Base-by-base conservation (phyloP, 768 basidiomycete genomes). In the Lenzites betulinus region DNA sequence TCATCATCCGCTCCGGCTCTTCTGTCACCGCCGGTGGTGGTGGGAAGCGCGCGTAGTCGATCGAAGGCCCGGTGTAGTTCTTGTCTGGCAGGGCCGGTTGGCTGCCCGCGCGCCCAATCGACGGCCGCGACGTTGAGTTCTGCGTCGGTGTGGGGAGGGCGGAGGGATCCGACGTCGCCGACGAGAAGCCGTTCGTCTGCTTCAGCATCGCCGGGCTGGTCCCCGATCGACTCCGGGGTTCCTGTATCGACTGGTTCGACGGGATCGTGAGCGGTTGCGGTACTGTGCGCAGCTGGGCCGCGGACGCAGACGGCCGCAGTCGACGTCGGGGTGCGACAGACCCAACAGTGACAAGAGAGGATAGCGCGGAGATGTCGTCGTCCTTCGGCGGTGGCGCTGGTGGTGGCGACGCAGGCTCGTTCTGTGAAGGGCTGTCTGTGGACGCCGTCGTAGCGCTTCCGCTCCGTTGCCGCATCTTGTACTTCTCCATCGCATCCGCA, bases 401-500 rank as follows among this genome's bases (percentile, higher is more conserved):
- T 49, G 82, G 82, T 39, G 82, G 67, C 13, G 77, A 79, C 35
- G 60, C 66, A 48, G 78, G 78, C 23, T 82, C 84, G 69, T 82
- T 84, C 68, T 85, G 83, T 7, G 88, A 89, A 70, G 77, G 84
- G 64, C 80, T 84, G 66, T 91, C 89, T 15, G 88, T 88, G 1
- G 89, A 90, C 20, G 87, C 80, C 25, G 86, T 87, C 44, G 84
- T 86, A 56, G 81, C 85, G 67, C 90, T 92, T 51, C 89, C 92
- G 69, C 91, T 93, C 58, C 92, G 83, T 76, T 90, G 90, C 58
- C 92, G 83, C 62, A 83, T 79, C 71, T 92, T 79, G 70, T 92
- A 94, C 68, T 92, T 90, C 71, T 92, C 91, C 80, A 90, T 91
- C 38, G 92, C 93, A 70, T 89, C 89, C 20, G 92, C 92, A 70